phyloP scores from a whole-genome alignment of 176 grass and related monocot genomes.

The Phyllostachys edulis region DNA sequence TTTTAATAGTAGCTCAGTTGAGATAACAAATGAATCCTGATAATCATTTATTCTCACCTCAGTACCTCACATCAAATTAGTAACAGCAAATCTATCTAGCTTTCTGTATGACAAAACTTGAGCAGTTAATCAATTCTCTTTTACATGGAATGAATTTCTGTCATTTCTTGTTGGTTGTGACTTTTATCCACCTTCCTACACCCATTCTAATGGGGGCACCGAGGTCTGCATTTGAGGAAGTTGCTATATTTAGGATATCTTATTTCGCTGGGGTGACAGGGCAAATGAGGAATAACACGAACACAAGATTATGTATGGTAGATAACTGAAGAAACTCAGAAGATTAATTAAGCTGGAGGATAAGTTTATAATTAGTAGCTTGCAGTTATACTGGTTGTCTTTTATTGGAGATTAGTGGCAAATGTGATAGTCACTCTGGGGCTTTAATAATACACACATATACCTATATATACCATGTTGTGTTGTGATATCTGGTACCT shows the following conservation, averaged over 20 bases:
- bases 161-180: neutral
- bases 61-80: neutral
- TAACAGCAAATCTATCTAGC: neutral
- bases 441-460: neutral
- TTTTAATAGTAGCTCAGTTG: neutral
- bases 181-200: neutral
- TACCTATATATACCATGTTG: neutral
- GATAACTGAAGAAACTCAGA: neutral
- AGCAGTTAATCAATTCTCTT: neutral
- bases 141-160: neutral
- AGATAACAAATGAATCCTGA: neutral
- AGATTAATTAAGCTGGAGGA: neutral
- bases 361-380: neutral
- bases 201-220: neutral
- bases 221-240: neutral
- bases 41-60: neutral
- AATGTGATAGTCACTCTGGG: neutral
- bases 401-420: neutral
- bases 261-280: neutral
- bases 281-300: neutral
- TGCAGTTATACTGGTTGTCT: neutral
- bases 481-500: neutral
- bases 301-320: neutral
- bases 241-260: neutral
- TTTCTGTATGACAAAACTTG: neutral